Base-by-base conservation (phyloP, 768 basidiomycete species). In the Daedaleopsis nitida region DNA sequence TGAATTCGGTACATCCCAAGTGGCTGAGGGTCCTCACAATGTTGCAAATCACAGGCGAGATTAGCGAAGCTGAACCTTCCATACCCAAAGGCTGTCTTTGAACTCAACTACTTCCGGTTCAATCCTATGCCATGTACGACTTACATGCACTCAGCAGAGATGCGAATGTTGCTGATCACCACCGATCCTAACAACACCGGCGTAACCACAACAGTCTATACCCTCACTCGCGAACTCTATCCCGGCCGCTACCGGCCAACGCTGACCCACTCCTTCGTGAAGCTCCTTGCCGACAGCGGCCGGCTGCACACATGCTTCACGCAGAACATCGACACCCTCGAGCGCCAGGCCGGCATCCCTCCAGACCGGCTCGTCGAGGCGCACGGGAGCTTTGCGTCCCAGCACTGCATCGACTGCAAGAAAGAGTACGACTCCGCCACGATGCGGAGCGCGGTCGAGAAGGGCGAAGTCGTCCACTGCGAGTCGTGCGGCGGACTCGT, bases 301-400 rank as follows among this genome's bases (percentile, higher is more conserved):
- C 78, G 89, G 17, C 83, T 99, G 1, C 83, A 85, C 61, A 87
- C 80, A 43, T 92, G 90, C 76, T 92, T 91, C 68, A 94, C 93
- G 3, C 94, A 94, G 74, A 96, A 95, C 69, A 94, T 94, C 57
- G 96, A 98, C 70, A 96, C 94, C 0, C 84, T 98, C n/a, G 96
- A 98, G 71, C 83, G 91, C 2, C 81, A 86, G 9, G 92, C 94
- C 0, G 94, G 94, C 6, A 81, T 97, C 1, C 86, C 91, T 0
- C 78, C 74, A 0, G 75, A 83, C 19, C 86, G 86, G 72, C 86
- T 98, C 62, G 81, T 98, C 51, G 96, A 99, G 76, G 96, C 96
- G 0, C 96, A 99, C 70, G 97, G 96, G 3, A 95, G 92, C 65
- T 98, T 98, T 65, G 96, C 96, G 0, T 77, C 79, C 1, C 91